Conservation (phyloP, 2,329 filamentous ascomycete species). For the Macroventuria anomochaeta region DNA sequence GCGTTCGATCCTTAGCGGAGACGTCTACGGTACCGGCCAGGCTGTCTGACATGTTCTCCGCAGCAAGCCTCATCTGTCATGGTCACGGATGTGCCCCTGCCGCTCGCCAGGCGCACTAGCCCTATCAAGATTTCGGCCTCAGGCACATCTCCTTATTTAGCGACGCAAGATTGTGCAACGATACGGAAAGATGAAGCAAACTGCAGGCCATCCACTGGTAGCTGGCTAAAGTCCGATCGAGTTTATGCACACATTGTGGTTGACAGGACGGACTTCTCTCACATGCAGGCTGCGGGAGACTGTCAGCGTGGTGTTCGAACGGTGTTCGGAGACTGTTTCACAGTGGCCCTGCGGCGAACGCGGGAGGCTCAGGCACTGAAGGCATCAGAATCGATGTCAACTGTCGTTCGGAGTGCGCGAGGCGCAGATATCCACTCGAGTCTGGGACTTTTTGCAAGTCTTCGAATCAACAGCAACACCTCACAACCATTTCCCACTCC, state of each 20-base stretch:
- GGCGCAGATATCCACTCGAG: slow-evolving; percentile 4
- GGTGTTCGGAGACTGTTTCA: slow-evolving; percentile 17
- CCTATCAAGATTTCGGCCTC: slow-evolving; percentile 8
- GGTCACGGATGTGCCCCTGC: slow-evolving; percentile 8
- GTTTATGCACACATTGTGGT: slow-evolving; percentile 11
- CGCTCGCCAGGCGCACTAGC: slow-evolving; percentile 9
- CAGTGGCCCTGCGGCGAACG: slow-evolving; percentile 9
- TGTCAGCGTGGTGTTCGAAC: slow-evolving; percentile 14
- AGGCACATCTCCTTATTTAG: slow-evolving; percentile 11
- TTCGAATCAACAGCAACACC: slow-evolving; percentile 8
- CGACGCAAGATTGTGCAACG: neutral
- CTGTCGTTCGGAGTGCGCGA: slow-evolving; percentile 9
- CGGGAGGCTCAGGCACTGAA: slow-evolving; percentile 10
- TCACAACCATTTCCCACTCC: slow-evolving; percentile 1
- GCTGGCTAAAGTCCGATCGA: slow-evolving; percentile 9
- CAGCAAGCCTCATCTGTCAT: slow-evolving; percentile 12
- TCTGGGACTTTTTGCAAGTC: slow-evolving; percentile 1
- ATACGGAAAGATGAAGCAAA: slow-evolving; percentile 1
- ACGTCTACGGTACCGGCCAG: slow-evolving; percentile 6
- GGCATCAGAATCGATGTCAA: slow-evolving; percentile 7
- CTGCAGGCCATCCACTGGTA: slow-evolving; percentile 16
- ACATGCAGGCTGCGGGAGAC: slow-evolving; percentile 8
- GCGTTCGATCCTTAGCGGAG: slow-evolving; percentile 1
- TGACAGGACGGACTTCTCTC: slow-evolving; percentile 8
- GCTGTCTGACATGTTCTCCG: slow-evolving; percentile 10